Conservation (phyloP, 1,284 basidiomycete genomes). For the Pseudozyma thailandica region DNA sequence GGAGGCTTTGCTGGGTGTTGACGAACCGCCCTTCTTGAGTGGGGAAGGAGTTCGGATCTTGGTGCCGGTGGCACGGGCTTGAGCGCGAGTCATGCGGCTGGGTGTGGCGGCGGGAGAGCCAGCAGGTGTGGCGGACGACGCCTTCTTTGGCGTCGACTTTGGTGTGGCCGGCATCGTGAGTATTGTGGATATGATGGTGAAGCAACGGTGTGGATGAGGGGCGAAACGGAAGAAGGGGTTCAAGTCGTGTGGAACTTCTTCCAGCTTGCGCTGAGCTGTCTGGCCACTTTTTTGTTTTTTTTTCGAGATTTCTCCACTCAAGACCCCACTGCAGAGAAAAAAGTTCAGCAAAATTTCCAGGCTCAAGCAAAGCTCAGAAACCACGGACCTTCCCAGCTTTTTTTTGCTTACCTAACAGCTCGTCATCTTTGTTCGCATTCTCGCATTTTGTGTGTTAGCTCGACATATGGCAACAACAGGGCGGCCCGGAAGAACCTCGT, state of each 20-base stretch:
- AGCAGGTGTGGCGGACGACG: conserved; percentile 5
- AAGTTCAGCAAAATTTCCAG: conserved; percentile 9
- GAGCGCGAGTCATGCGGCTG: conserved; percentile 34
- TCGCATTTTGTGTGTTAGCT: neutral
- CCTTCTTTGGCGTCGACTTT: conserved; percentile 40
- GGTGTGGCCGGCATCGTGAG: conserved; percentile 34
- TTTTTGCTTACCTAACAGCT: conserved; percentile 3
- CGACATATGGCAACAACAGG: neutral
- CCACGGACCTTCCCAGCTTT: neutral
- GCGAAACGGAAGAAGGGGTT: neutral
- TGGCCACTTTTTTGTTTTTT: neutral
- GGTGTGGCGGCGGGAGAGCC: conserved; percentile 11
- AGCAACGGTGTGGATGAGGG: neutral
- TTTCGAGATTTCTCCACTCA: conserved; percentile 12
- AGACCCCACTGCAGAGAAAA: conserved; percentile 4
- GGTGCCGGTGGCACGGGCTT: conserved; percentile 30
- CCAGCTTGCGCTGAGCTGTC: neutral
- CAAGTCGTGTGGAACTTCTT: neutral
- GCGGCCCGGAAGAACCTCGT: conserved; percentile 1
- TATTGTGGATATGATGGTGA: conserved; percentile 2
- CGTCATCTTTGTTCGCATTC: neutral
- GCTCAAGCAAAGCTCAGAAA: neutral
- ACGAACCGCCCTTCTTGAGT: conserved; percentile 23
- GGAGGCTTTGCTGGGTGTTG: conserved; percentile 20
- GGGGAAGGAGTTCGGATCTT: conserved; percentile 40